Evolutionary conservation across 305 asterid genomes (phyloP).

Genomic region (Rubia peregrina): DNA sequence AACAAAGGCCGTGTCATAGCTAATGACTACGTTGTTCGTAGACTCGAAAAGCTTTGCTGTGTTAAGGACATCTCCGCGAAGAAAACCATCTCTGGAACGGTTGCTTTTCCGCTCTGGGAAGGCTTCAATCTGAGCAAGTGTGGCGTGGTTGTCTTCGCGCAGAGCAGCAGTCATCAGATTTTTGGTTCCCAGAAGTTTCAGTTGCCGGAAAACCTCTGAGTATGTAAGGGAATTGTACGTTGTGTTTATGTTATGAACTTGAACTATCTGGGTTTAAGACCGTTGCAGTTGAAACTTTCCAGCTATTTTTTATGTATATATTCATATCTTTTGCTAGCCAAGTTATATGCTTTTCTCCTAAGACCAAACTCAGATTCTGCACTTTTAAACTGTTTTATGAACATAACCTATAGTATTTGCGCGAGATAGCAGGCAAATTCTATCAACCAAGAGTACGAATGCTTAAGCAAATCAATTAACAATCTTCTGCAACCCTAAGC

Average conservation of each 20-base stretch:
- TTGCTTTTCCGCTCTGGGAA: slow-evolving; percentile 60
- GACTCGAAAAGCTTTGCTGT: slow-evolving; percentile 61
- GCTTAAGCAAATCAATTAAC: no score
- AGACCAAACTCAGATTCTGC: no score
- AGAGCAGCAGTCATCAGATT: slow-evolving; percentile 47
- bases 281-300: slow-evolving; percentile 6
- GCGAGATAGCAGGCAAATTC: no score
- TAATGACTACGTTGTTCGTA: slow-evolving; percentile 67
- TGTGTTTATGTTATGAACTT: not conserved
- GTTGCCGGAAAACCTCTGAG: slow-evolving; percentile 45
- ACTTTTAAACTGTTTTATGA: no score
- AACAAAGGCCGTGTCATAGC: slow-evolving; percentile 63
- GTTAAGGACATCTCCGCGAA: slow-evolving; percentile 50
- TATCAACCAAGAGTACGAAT: no score
- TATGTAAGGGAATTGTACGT: not conserved
- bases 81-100: slow-evolving; percentile 44
- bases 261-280: not conserved
- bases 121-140: slow-evolving; percentile 58
- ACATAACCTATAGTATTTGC: no score
- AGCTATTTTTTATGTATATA: slow-evolving; percentile 3
- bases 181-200: slow-evolving; percentile 70
- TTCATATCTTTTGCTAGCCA: not conserved
- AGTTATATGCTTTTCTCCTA: not conserved
- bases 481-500: no score
- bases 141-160: slow-evolving; percentile 50